Base-by-base conservation (phyloP, 2,329 filamentous ascomycete genomes). In the Camillea tinctor region DNA sequence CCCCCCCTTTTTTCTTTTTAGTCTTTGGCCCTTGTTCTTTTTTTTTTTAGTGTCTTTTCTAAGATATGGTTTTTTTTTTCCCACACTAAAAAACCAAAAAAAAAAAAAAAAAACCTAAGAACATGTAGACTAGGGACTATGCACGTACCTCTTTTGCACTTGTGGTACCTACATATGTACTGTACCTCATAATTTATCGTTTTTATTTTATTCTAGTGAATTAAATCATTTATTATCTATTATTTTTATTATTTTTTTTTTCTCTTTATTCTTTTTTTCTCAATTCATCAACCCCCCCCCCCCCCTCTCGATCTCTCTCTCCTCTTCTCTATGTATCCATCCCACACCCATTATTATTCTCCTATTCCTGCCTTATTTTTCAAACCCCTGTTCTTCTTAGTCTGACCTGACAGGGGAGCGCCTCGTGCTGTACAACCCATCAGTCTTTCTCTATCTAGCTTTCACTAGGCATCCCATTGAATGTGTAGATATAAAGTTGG, bases 401-500 rank as follows among this genome's bases (percentile, higher is more conserved):
- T 57, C 55, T 66, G 64, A 63, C 58, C 26, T 23, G 19, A 11
- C 21, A 59, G 63, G 60, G 59, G 55, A 60, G 58, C 58, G 59
- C 56, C 60, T 63, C 61, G 62, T 64, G 55, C 56, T 63, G 59
- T 62, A n/a, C 62, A 44, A 44, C 36, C 22, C 22, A 22, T 51
- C 50, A 13, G n/a, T n/a, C n/a, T 22, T 17, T 51, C 22, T 51
- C 22, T 51, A 22, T 24, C 7, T 51, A 51, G 62, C 57, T 56
- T 44, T n/a, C 36, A 44, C 36, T 44, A 44, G 36, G 36, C 36
- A 44, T 44, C 36, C 36, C 36, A 11, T 17, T 44, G 6, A 44
- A 64, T 60, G 57, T 58, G 57, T 59, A 63, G 59, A 66, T 66
- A 67, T 66, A 67, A 59, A 59, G 58, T 64, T 62, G 62, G 64